Conservation (phyloP, 371 early-diverging fungal species). For the Mucor irregularis region DNA sequence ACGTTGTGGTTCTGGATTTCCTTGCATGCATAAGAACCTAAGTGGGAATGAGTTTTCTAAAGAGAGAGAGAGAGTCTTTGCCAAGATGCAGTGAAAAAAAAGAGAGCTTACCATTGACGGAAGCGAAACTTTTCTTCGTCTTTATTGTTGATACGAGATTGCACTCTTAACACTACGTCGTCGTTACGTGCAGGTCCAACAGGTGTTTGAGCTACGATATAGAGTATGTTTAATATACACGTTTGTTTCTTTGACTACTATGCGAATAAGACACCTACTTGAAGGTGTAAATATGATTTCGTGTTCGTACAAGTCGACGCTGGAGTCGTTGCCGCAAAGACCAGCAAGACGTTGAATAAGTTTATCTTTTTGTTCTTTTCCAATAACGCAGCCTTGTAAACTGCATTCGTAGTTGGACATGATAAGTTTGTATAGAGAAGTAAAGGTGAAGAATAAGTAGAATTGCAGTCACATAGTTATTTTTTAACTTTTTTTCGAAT, state of each 20-base stretch:
- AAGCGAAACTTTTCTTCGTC: conserved; percentile 42
- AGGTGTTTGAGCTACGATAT: conserved; percentile 46
- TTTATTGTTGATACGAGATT: conserved; percentile 41
- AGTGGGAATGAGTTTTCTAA: background rate
- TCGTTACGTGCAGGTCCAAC: conserved; percentile 53
- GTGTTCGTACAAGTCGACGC: conserved; percentile 46
- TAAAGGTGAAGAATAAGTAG: background rate
- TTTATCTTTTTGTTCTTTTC: conserved; percentile 38
- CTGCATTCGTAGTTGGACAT: conserved; percentile 53
- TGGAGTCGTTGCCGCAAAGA: conserved; percentile 46
- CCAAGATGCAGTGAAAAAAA: too few relatives aligned
- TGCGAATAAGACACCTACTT: conserved; percentile 20
- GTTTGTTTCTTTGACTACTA: background rate
- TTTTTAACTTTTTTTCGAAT: background rate
- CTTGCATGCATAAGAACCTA: conserved; percentile 49
- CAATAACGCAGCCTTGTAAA: conserved; percentile 42
- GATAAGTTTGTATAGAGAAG: background rate
- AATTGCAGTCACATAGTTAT: background rate
- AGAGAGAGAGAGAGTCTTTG: too few relatives aligned
- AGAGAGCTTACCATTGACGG: conserved; percentile 51
- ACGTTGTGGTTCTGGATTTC: conserved; percentile 51
- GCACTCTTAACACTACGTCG: conserved; percentile 48
- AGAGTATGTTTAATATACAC: too few relatives aligned
- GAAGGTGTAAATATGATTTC: conserved; percentile 50
- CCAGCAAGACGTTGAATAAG: conserved; percentile 41